Percentiles rank a stretch among this genome's conserved stretches.
phyloP scores from a whole-genome alignment of 179 eudicot species.

The Heliamphora ciliata region DNA sequence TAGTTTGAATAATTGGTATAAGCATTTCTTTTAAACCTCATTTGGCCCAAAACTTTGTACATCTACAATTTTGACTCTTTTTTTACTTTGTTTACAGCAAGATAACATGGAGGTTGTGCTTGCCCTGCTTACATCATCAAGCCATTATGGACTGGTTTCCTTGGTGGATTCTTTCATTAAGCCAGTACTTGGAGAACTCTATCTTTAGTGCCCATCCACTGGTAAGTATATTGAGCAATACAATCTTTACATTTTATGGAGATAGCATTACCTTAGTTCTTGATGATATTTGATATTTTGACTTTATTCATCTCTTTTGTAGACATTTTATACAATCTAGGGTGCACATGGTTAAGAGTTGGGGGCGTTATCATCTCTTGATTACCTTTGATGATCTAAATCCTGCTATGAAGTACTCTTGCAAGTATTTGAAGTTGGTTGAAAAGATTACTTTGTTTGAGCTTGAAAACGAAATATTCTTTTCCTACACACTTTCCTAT shows the following conservation, averaged over 20 bases:
- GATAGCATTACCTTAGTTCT: not conserved
- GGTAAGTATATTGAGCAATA: conserved; percentile 27
- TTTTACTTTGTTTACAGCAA: conserved; percentile 27
- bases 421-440: conserved; percentile 49
- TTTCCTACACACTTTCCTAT: not conserved
- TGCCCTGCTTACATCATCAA: conserved; percentile 54
- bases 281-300: not conserved
- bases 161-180: conserved; percentile 41
- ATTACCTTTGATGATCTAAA: conserved; percentile 68
- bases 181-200: conserved; percentile 57
- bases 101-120: conserved; percentile 31
- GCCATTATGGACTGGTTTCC: conserved; percentile 50
- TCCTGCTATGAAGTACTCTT: conserved; percentile 66
- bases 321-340: conserved; percentile 37
- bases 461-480: conserved; percentile 61
- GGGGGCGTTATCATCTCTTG: conserved; percentile 79
- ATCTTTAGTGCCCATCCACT: conserved; percentile 29
- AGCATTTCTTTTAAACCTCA: not conserved
- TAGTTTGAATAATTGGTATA: not conserved
- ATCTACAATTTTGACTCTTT: not conserved
- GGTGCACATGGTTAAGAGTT: conserved; percentile 65
- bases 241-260: not conserved
- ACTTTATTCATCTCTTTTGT: conserved; percentile 3
- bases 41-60: not conserved
- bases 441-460: conserved; percentile 64